Evolutionary conservation across 2,329 filamentous ascomycete species (phyloP).

Genomic region (Cylindrodendrum hubeiense): DNA sequence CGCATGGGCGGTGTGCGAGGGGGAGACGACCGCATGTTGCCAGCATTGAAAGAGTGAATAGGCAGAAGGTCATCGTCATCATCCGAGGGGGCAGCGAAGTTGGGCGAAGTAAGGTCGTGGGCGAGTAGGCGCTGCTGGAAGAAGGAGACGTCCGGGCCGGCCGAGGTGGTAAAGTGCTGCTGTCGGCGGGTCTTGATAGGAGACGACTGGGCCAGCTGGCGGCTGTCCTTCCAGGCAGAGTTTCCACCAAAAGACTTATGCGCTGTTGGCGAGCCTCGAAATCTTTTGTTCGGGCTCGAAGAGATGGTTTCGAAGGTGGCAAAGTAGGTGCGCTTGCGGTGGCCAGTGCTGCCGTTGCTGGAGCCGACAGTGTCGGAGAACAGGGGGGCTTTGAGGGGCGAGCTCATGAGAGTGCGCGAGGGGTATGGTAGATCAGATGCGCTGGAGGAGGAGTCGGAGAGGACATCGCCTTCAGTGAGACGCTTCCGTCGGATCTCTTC

Average conservation of each 20-base stretch:
- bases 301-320: constrained; percentile 67
- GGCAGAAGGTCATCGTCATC: constrained; percentile 89
- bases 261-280: constrained; percentile 72
- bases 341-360: constrained; percentile 75
- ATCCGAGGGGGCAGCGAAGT: constrained; percentile 75
- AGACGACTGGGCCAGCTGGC: constrained; percentile 86
- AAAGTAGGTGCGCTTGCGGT: constrained; percentile 74
- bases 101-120: constrained; percentile 70
- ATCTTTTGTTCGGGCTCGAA: constrained; percentile 75
- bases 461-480: constrained; percentile 76
- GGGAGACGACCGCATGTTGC: constrained; percentile 80
- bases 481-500: constrained; percentile 82
- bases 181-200: constrained; percentile 84
- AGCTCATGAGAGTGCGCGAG: constrained; percentile 79
- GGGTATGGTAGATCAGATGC: constrained; percentile 82
- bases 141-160: constrained; percentile 81
- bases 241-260: constrained; percentile 68
- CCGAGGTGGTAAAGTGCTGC: constrained; percentile 78
- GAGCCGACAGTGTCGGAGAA: constrained; percentile 87
- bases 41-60: constrained; percentile 77
- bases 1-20: constrained; percentile 84
- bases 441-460: constrained; percentile 89
- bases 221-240: constrained; percentile 80
- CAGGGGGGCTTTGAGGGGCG: constrained; percentile 83
- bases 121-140: constrained; percentile 78